Evolutionary conservation across 768 basidiomycete species (phyloP), one percentile per base, ranked within the genome.

Genomic region (Leccinellum albellum): DNA sequence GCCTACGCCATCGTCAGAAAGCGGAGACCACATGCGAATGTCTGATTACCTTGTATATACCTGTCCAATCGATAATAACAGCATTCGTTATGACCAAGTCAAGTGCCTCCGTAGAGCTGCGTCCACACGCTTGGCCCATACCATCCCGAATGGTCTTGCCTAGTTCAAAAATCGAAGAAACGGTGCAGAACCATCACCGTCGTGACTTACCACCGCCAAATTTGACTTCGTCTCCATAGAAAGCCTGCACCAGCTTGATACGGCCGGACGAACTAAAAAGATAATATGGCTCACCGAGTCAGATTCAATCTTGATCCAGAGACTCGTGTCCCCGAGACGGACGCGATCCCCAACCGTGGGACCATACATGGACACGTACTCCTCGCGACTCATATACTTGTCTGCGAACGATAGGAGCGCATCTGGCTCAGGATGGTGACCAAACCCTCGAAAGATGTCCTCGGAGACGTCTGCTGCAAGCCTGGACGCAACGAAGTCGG

Each of bases 1-100:
- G 96, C 96, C 91, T 97, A 66, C 1, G 3, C 44, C 24, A 14
- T 28, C 12, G 51, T 64, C 32, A 67, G 54, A 48, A 21, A 42
- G 8, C 14, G 15, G 26, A 48, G 20, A 42, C 28, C 15, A 23
- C 15, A 33, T 28, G 59, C n/a, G 42, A 51, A 55, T 6, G 26
- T 32, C 28, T 24, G 13, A 42, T 13, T 64, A 88, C 92, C 82
- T 98, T 98, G 83, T 89, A 91, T 58, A 98, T 97, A 2, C 94
- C 94, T 29, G 84, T 85, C 91, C 92, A 98, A 70, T 99, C 95
- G 37, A 99, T 74, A 60, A 99, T 88, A 51, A 99, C 78, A 2
- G 91, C 94, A 67, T 97, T 98, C 42, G 94, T 98, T 69, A 99
- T 94, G 55, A 98, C 87, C 23, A 97, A 81, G 69, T 99, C 96